Conservation (phyloP, 2,329 filamentous ascomycete genomes). For the Aspergillus nomiae region DNA sequence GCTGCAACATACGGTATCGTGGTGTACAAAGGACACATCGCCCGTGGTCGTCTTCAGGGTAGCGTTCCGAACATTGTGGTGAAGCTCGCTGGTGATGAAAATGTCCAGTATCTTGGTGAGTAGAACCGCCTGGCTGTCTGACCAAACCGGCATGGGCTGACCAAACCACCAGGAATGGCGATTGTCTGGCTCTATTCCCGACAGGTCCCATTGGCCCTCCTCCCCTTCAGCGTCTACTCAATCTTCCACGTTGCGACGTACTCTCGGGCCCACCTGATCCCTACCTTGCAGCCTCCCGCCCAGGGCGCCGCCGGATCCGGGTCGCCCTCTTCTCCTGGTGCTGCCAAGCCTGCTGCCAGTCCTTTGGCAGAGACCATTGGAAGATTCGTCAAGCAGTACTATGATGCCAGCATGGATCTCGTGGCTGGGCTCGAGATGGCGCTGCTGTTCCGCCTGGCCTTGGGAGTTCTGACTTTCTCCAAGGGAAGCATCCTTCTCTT, state of each 20-base stretch:
- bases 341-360: constrained; percentile 52
- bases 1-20: constrained; percentile 96
- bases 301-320: constrained; percentile 51
- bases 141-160: constrained; percentile 3
- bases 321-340: constrained; percentile 57
- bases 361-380: constrained; percentile 81
- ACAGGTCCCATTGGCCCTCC: constrained; percentile 84
- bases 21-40: constrained; percentile 95
- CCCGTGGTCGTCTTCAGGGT: constrained; percentile 73
- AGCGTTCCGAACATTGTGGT: constrained; percentile 64
- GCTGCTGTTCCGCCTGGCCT: constrained; percentile 79
- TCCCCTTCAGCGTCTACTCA: constrained; percentile 96
- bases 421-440: constrained; percentile 86
- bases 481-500: constrained; percentile 90
- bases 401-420: constrained; percentile 91
- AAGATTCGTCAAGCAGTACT: constrained; percentile 95
- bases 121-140: constrained; percentile 9
- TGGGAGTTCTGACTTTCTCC: constrained; percentile 83
- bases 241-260: constrained; percentile 98
- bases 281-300: constrained; percentile 73
- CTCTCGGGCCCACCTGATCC: constrained; percentile 88
- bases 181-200: constrained; percentile 91
- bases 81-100: constrained; percentile 80
- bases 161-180: constrained; percentile 70
- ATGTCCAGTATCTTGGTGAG: constrained; percentile 95